These are phyloP conservation scores for Drosera capensis DNA, from an alignment of 148 eudicot species.

Conservation along the genomic window DNA sequence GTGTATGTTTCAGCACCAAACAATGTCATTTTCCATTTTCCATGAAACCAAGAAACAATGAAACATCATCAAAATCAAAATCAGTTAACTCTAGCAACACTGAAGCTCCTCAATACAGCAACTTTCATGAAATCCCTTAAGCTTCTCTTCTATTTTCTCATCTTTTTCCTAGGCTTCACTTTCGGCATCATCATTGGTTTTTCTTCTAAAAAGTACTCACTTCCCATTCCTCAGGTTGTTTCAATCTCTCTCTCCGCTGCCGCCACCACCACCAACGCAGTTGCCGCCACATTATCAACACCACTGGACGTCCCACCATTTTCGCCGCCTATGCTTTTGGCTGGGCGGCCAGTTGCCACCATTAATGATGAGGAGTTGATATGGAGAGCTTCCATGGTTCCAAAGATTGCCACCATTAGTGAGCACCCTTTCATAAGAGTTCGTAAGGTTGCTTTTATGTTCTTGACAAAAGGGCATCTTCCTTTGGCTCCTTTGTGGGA, in stretches of 20 bases:
- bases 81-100: background rate
- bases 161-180: conserved; percentile 8
- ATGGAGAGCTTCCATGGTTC: conserved; percentile 47
- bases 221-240: background rate
- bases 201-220: conserved; percentile 1
- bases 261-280: background rate
- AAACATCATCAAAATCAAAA: conserved; percentile 2
- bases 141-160: conserved; percentile 6
- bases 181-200: conserved; percentile 9
- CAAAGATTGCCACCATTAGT: conserved; percentile 7
- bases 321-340: background rate
- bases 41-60: conserved; percentile 3
- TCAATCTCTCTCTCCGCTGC: background rate
- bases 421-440: conserved; percentile 16
- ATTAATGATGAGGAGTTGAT: conserved; percentile 44
- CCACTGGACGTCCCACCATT: background rate
- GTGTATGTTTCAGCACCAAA: background rate
- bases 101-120: conserved; percentile 3
- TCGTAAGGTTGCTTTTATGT: conserved; percentile 73
- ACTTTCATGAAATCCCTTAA: conserved; percentile 9
- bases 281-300: conserved; percentile 3
- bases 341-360: background rate
- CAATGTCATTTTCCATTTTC: background rate
- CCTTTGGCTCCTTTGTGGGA: conserved; percentile 74
- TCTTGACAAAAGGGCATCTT: conserved; percentile 45